Evolutionary conservation across 345 rosid genomes (phyloP), one percentile per base, ranked within the genome.

Genomic region (Salix caprea): DNA sequence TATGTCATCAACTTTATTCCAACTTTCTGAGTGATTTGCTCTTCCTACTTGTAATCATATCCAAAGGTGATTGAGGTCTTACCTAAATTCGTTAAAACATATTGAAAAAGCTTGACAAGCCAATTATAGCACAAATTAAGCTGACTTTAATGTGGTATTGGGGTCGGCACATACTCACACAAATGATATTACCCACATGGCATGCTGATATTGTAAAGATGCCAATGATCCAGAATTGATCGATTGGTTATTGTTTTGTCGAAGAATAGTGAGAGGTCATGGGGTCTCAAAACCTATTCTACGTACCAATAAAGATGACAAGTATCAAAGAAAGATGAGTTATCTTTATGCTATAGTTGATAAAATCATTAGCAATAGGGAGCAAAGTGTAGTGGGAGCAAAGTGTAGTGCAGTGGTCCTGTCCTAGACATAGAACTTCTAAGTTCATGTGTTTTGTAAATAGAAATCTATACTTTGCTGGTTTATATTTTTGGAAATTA

Each of bases 111-210:
- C 40, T 85, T 74, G 83, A 76, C 72, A 78, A 67, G 77, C 69
- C 81, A 86, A 89, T 87, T 48, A 86, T 87, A 66, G 74, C 83
- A 26, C 58, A 68, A 28, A n/a, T n/a, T n/a, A n/a, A 76, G 86
- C 70, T 85, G 88, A 89, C 87, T 87, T 70, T 72, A 80, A 75
- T 34, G 70, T 58, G 64, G 73, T 75, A 71, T 77, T 72, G 69
- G 83, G 82, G 70, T 79, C 83, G 69, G 36, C 77, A 9, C 72
- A 11, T 50, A 30, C 74, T 69, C 34, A 67, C 77, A 52, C 26
- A 66, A 76, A 70, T 82, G 54, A 80, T 80, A 64, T 69, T 73
- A 75, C 76, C 75, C 82, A 82, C 79, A 71, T 82, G 80, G 62
- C 74, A 70, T 69, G 78, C 76, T 72, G 68, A 36, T 74, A 71